Base-by-base conservation (phyloP, 1,139 yeast species). In the Candida labiduridarum region DNA sequence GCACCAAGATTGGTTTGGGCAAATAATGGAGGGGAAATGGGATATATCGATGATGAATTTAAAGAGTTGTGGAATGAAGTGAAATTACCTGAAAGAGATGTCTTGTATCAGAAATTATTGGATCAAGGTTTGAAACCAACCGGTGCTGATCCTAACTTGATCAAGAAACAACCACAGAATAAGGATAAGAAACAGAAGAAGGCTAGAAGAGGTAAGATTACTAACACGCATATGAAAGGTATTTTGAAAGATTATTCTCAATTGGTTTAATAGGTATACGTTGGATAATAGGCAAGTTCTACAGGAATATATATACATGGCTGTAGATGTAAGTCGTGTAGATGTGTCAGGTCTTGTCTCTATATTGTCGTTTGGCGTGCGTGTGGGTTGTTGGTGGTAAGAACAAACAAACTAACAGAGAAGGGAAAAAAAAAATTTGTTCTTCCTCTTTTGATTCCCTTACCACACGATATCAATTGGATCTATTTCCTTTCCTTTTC, bases 181-280 rank as follows among this genome's bases (percentile, higher is more conserved):
- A 77, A 72, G 54, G 84, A 80, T 55, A 83, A 88, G 65, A 92
- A 91, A 69, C 95, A 90, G 69, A 90, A 91, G 79, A 90, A 90
- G 68, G 88, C 96, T 47, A 84, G 97, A 69, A 82, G 92, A 64
- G 96, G 96, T 43, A 94, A 91, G 76, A 85, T 94, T 63, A 94
- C 99, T 12, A 94, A 94, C 67, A 87, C 96, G 2, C 99, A 94
- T 69, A 87, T 94, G 96, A 86, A 89, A 66, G 98, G 97, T 52
- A 87, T 94, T 38, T 83, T 94, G 66, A 91, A 89, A 69, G 99
- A 94, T 64, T 94, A 91, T 65, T 70, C 79, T 22, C 79, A 71
- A 53, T 58, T 75, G 49, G 76, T 72, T 33, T 74, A 59, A 38
- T 38, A 22, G 30, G 27, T 34, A 4, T 15, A 34, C 5, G 18